A percentile compares a stretch with the other conserved stretches of the same genome.
Evolutionary conservation across 2,329 filamentous ascomycete species (phyloP).

Genomic region (Ceratocystis ficicola): DNA sequence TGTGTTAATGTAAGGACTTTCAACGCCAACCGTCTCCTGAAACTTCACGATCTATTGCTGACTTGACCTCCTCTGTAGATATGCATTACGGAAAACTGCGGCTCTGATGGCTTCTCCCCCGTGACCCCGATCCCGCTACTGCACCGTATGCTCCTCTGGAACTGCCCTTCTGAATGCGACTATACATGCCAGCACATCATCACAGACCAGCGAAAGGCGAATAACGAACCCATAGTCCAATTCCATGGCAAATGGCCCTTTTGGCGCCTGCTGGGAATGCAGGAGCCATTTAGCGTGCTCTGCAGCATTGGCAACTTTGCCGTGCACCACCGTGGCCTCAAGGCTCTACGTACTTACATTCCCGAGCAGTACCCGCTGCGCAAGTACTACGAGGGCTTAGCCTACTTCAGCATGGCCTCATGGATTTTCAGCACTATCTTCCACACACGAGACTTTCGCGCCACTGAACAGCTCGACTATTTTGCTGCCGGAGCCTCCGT

Average conservation of each 20-base stretch:
- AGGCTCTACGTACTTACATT: slow-evolving; percentile 55
- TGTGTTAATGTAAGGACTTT: slow-evolving; percentile 58
- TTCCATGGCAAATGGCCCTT: slow-evolving; percentile 99
- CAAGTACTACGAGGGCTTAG: slow-evolving; percentile 68
- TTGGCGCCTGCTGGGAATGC: slow-evolving; percentile 75
- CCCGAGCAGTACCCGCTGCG: slow-evolving; percentile 63
- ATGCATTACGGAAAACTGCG: slow-evolving; percentile 71
- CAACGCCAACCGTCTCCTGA: background rate
- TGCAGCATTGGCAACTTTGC: slow-evolving; percentile 87
- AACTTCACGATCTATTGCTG: background rate
- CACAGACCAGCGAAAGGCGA: slow-evolving; percentile 56
- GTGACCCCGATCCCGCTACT: slow-evolving; percentile 57
- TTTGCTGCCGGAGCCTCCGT: slow-evolving; percentile 85
- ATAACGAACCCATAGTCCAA: slow-evolving; percentile 62
- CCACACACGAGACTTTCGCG: slow-evolving; percentile 72
- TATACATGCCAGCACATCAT: slow-evolving; percentile 94
- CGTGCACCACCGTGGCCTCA: slow-evolving; percentile 69
- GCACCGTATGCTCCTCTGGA: slow-evolving; percentile 81
- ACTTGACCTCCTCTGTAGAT: slow-evolving; percentile 40
- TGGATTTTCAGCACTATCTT: slow-evolving; percentile 89
- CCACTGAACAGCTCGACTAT: slow-evolving; percentile 93
- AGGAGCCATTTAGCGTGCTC: slow-evolving; percentile 86
- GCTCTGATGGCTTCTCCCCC: slow-evolving; percentile 35
- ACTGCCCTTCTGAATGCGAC: slow-evolving; percentile 88
- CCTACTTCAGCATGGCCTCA: slow-evolving; percentile 66